Percentiles rank a stretch among this genome's conserved stretches.
Conservation (phyloP, 306 rosid genomes). For the Prunus salicina region DNA sequence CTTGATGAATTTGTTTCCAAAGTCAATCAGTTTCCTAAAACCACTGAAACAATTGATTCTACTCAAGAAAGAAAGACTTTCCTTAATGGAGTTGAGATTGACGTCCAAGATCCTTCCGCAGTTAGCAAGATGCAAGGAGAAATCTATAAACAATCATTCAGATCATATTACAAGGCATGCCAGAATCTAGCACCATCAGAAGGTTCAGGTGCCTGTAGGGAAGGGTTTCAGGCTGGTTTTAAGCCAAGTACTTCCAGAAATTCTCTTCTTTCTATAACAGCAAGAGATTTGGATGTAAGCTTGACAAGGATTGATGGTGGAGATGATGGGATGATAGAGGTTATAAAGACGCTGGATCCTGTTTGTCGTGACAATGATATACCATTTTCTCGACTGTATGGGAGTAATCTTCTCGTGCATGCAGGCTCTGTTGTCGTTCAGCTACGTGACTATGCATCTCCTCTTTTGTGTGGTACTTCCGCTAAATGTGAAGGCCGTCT, state of each 20-base stretch:
- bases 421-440: conserved; percentile 68
- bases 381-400: conserved; percentile 90
- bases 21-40: conserved; percentile 50
- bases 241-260: conserved; percentile 74
- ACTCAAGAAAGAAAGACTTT: conserved; percentile 53
- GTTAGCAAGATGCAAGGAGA: conserved; percentile 60
- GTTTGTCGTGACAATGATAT: conserved; percentile 66
- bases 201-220: conserved; percentile 86
- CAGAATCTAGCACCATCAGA: conserved; percentile 63
- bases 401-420: conserved; percentile 68
- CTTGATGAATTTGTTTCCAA: conserved; percentile 68
- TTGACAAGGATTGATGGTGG: conserved; percentile 90
- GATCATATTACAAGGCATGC: conserved; percentile 85
- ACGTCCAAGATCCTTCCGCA: conserved; percentile 59
- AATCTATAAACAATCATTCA: conserved; percentile 71
- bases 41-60: conserved; percentile 50
- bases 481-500: conserved; percentile 86
- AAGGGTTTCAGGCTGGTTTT: conserved; percentile 91
- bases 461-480: conserved; percentile 75
- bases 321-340: conserved; percentile 83
- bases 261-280: conserved; percentile 82
- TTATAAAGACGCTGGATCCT: conserved; percentile 88
- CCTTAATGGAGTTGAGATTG: conserved; percentile 66
- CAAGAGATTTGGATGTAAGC: conserved; percentile 68
- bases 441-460: conserved; percentile 79